phyloP scores from a whole-genome alignment of 108 stramenopile species.

The Craspedostauros australis region DNA sequence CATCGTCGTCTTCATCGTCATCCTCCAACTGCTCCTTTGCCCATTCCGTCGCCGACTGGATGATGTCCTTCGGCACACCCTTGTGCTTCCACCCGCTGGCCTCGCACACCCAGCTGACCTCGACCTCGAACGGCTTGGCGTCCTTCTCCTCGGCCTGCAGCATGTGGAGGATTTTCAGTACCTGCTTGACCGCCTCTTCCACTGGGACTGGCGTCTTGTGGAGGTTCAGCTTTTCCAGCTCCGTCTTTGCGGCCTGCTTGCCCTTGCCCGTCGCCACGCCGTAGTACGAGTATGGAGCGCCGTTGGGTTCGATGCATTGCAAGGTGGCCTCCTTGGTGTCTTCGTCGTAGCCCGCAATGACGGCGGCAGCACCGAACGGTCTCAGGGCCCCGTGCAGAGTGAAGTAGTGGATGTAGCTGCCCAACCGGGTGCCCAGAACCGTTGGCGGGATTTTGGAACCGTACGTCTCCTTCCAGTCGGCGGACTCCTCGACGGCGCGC shows the following conservation, averaged over 20 bases:
- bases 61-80: constrained; percentile 81
- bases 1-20: constrained; percentile 78
- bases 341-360: constrained; percentile 89
- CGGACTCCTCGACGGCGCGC: constrained; percentile 86
- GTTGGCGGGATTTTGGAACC: constrained; percentile 74
- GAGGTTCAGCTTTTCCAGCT: constrained; percentile 95
- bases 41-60: constrained; percentile 72
- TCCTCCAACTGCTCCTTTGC: constrained; percentile 87
- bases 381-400: constrained; percentile 93
- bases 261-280: constrained; percentile 97
- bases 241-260: constrained; percentile 96
- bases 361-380: constrained; percentile 89
- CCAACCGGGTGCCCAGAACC: constrained; percentile 84
- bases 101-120: constrained; percentile 94
- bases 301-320: constrained; percentile 93
- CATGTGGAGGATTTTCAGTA: constrained; percentile 89
- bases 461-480: constrained; percentile 81
- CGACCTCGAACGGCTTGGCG: constrained; percentile 94
- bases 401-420: constrained; percentile 95
- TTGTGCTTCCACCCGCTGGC: constrained; percentile 78
- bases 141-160: constrained; percentile 88
- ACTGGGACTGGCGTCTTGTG: constrained; percentile 38
- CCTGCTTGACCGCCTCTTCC: constrained; percentile 91
- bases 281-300: constrained; percentile 84
- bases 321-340: constrained; percentile 74